Conservation (phyloP, 495 filamentous ascomycete species). For the Friedmanniomyces simplex region DNA sequence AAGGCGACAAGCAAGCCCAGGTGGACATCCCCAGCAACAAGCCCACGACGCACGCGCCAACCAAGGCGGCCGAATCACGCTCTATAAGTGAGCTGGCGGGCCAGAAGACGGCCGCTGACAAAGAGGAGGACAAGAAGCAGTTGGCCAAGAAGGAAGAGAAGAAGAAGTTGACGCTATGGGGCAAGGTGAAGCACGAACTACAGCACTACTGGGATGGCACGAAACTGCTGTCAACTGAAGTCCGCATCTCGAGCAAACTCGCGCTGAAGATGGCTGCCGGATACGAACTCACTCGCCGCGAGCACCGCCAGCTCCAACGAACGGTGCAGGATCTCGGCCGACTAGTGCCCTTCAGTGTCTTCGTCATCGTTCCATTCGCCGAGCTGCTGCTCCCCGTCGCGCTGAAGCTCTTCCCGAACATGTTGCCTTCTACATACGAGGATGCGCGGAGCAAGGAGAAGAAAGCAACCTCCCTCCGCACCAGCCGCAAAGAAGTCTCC, state of each 20-base stretch:
- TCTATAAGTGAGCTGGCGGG: slow-evolving; percentile 39
- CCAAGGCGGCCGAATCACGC: slow-evolving; percentile 35
- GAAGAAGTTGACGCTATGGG: slow-evolving; percentile 75
- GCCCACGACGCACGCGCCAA: slow-evolving; percentile 36
- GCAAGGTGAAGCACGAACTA: slow-evolving; percentile 85
- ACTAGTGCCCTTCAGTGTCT: slow-evolving; percentile 90
- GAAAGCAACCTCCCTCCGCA: slow-evolving; percentile 72
- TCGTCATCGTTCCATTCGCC: slow-evolving; percentile 92
- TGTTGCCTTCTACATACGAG: slow-evolving; percentile 96
- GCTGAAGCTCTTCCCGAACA: slow-evolving; percentile 87
- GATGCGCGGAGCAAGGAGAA: slow-evolving; percentile 77
- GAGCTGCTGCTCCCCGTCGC: slow-evolving; percentile 91
- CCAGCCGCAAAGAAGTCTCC: slow-evolving; percentile 88
- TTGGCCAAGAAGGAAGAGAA: slow-evolving; percentile 64
- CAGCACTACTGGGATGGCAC: slow-evolving; percentile 99
- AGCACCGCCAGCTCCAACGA: slow-evolving; percentile 81
- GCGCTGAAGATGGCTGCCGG: slow-evolving; percentile 96
- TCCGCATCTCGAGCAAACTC: slow-evolving; percentile 80
- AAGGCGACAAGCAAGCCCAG: slow-evolving; percentile 10
- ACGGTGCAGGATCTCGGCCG: slow-evolving; percentile 90
- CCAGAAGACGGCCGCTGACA: slow-evolving; percentile 35
- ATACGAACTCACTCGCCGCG: slow-evolving; percentile 90
- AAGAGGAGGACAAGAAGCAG: slow-evolving; percentile 41
- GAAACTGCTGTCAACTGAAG: slow-evolving; percentile 88
- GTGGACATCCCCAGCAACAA: slow-evolving; percentile 28